A percentile compares a stretch with the other conserved stretches of the same genome.
Conservation (phyloP, 2,329 filamentous ascomycete species). For the Aureobasidium sp. region DNA sequence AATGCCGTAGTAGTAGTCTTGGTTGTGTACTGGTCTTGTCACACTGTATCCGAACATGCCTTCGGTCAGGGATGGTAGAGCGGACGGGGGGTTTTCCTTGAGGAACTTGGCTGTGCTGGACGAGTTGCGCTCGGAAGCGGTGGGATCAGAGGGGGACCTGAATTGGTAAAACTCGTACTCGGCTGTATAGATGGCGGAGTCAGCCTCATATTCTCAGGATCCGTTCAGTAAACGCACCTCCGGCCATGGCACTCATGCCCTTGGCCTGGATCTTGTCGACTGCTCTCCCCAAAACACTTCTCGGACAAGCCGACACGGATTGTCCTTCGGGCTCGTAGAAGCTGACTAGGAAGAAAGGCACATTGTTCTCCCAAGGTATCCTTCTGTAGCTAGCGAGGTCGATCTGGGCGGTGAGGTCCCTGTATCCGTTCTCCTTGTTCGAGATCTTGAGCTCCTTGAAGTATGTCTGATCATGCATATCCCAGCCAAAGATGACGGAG, state of each 20-base stretch:
- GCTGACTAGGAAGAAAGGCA: conserved; percentile 77
- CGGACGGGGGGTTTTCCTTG: conserved; percentile 61
- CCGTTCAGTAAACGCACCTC: conserved; percentile 52
- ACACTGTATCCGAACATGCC: conserved; percentile 96
- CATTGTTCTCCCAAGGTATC: conserved; percentile 84
- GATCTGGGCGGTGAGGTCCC: conserved; percentile 74
- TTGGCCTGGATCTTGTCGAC: conserved; percentile 59
- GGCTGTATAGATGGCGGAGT: conserved; percentile 45
- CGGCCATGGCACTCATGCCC: conserved; percentile 81
- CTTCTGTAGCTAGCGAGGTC: conserved; percentile 71
- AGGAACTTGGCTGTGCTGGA: conserved; percentile 70
- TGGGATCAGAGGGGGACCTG: conserved; percentile 51
- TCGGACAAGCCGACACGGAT: conserved; percentile 70
- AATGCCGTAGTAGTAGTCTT: conserved; percentile 85
- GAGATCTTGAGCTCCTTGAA: conserved; percentile 77
- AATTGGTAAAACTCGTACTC: conserved; percentile 97
- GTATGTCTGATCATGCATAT: conserved; percentile 93
- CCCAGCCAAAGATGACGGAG: conserved; percentile 91
- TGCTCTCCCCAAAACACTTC: conserved; percentile 64
- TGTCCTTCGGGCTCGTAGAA: conserved; percentile 73
- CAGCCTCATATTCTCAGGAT: background rate
- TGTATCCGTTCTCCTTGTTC: conserved; percentile 85
- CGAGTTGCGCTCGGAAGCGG: conserved; percentile 46
- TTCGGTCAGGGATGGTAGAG: conserved; percentile 75
- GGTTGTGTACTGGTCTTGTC: conserved; percentile 78